Percentiles rank a stretch among this genome's conserved stretches.
These are phyloP conservation scores for Gynandropsis gynandra DNA, from an alignment of 345 rosid genomes.

Conservation along the genomic window DNA sequence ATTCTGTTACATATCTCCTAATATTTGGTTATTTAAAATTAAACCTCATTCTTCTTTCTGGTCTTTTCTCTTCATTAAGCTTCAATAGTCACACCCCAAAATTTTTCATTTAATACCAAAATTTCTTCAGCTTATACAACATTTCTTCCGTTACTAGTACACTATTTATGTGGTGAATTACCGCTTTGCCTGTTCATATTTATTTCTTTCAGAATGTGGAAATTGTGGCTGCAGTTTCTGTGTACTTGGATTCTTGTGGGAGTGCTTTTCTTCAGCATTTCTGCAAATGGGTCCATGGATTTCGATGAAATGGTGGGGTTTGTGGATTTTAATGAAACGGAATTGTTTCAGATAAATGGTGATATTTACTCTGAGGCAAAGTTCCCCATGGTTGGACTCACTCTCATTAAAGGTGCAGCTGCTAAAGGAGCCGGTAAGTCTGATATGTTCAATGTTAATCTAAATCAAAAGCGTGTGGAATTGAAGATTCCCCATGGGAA, in stretches of 20 bases:
- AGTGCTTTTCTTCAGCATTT: constrained; percentile 7
- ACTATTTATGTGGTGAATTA: too few relatives aligned
- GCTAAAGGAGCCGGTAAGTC: constrained; percentile 34
- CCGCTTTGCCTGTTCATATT: too few relatives aligned
- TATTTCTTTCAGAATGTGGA: background rate
- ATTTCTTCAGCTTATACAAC: too few relatives aligned
- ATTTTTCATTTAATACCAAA: too few relatives aligned
- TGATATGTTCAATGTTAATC: too few relatives aligned
- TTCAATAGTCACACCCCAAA: too few relatives aligned
- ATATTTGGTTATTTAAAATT: background rate
- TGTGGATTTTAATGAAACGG: constrained; percentile 22
- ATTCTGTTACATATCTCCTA: constrained; percentile 1
- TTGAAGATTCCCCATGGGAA: too few relatives aligned
- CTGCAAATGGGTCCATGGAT: constrained; percentile 22
- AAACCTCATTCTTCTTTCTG: background rate
- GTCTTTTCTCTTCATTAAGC: too few relatives aligned
- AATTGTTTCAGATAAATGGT: constrained; percentile 20
- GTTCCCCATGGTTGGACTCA: constrained; percentile 34
- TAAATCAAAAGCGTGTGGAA: too few relatives aligned
- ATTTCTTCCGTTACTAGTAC: too few relatives aligned
- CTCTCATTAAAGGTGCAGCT: constrained; percentile 31
- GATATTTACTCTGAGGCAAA: constrained; percentile 27
- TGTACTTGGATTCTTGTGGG: constrained; percentile 31
- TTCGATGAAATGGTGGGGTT: constrained; percentile 28
- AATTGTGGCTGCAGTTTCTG: constrained; percentile 22